These are phyloP conservation scores for Spathaspora jeffriesii DNA, from an alignment of 1,139 yeast species.

Conservation along the genomic window DNA sequence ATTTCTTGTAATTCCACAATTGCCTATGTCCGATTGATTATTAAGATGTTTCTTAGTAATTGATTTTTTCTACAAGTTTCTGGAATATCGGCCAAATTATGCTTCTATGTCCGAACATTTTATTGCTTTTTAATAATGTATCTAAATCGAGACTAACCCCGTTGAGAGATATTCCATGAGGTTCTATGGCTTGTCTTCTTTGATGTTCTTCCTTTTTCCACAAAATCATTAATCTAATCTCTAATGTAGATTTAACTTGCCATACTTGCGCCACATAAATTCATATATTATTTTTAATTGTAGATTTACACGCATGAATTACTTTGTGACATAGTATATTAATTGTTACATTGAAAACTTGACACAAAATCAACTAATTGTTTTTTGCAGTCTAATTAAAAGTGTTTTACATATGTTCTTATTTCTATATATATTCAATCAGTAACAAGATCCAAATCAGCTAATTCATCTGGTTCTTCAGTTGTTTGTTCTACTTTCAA, in stretches of 20 bases:
- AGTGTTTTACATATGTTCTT: too few species aligned
- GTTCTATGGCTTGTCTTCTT: not conserved
- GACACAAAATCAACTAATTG: too few species aligned
- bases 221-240: too few species aligned
- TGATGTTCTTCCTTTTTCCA: not conserved
- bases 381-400: too few species aligned
- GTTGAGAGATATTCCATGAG: not conserved
- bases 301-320: too few species aligned
- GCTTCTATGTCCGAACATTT: not conserved
- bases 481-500: constrained; percentile 3
- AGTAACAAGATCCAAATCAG: not conserved
- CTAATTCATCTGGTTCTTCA: not conserved
- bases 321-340: too few species aligned
- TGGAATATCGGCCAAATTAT: too few species aligned
- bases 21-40: too few species aligned
- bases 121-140: not conserved
- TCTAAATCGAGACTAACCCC: not conserved
- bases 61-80: not conserved
- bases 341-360: too few species aligned
- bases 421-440: not conserved
- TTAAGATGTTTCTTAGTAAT: not conserved
- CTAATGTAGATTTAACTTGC: too few species aligned
- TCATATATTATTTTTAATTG: too few species aligned
- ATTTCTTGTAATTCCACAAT: too few species aligned
- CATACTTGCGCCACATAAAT: not conserved